Conservation (phyloP, 108 stramenopile species). For the Fragilaria radians region DNA sequence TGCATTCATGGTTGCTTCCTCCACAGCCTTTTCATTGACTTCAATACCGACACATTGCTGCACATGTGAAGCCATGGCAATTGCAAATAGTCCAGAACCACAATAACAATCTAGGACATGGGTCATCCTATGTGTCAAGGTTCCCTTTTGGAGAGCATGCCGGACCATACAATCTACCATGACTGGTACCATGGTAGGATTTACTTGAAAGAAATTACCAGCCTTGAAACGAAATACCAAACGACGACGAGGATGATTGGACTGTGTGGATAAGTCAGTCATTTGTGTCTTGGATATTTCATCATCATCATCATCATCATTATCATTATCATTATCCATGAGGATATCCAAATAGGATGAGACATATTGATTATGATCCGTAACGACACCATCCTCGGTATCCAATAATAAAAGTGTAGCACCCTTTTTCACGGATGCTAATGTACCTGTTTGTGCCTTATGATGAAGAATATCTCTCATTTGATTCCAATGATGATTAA, state of each 20-base stretch:
- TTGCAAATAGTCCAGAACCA: constrained; percentile 90
- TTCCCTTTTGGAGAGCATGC: constrained; percentile 20
- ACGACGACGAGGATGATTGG: too few relatives aligned
- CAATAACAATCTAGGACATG: constrained; percentile 95
- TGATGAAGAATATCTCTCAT: constrained; percentile 43
- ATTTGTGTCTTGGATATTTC: too few relatives aligned
- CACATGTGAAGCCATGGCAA: constrained; percentile 70
- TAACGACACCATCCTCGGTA: constrained; percentile 61
- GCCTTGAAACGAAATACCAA: constrained; percentile 82
- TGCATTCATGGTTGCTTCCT: constrained; percentile 83
- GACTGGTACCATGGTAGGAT: constrained; percentile 83
- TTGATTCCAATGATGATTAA: constrained; percentile 69
- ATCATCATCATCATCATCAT: too few relatives aligned
- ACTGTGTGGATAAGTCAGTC: too few relatives aligned
- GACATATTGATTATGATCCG: constrained; percentile 75
- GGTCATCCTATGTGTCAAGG: constrained; percentile 25
- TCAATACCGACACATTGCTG: constrained; percentile 90
- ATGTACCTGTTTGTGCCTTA: constrained; percentile 31
- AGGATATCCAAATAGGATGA: constrained; percentile 63
- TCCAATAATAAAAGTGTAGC: constrained; percentile 84
- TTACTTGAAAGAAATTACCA: constrained; percentile 98
- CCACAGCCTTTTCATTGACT: constrained; percentile 80
- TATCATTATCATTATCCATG: too few relatives aligned
- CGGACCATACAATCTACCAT: constrained; percentile 90
- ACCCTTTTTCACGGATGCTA: constrained; percentile 57